Evolutionary conservation across 2,329 filamentous ascomycete species (phyloP), one percentile per base, ranked within the genome.

Genomic region (Fusarium tanahbumbuense): DNA sequence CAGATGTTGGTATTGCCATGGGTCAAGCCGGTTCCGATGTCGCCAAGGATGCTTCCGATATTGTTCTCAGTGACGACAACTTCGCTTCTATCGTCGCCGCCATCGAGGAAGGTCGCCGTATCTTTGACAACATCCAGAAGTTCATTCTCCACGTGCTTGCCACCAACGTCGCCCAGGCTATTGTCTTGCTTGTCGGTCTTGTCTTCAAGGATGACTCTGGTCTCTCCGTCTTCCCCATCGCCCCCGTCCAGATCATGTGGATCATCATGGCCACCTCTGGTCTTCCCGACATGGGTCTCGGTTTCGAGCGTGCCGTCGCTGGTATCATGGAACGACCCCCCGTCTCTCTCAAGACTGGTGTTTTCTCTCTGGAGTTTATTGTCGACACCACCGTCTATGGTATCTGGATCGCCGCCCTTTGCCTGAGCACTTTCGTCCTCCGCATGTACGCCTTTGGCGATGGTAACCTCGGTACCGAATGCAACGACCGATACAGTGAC

Each of bases 221-320:
- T 2, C 82, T 92, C 16, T 93, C 91, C 0, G 91, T 93, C 7
- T 93, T 93, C 76, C 91, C 91, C 0, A 84, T 93, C 4, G 84
- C 90, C 0, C 91, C 91, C 0, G 89, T 93, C n/a, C 88, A 93
- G 72, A 92, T 93, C 68, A 84, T 94, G 49, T 94, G 91, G 92
- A 90, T 94, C 70, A 93, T 93, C 77, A 93, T 93, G 90, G 86
- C 92, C 55, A 94, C 91, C 1, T 92, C 89, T 47, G 89, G 88
- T 22, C 84, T 93, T 72, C 91, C 91, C 3, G 92, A 93, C 70
- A 93, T 93, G 88, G 92, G 92, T 66, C 84, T 94, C 6, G 91
- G 92, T 6, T 91, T 93, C 79, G 91, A 94, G 80, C 81, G 84
- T 42, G 90, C 91, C 0, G 88, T 89, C 0, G 86, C 90, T 0